phyloP scores from a whole-genome alignment of 352 stramenopile species.

The Phytophthora ramorum region DNA sequence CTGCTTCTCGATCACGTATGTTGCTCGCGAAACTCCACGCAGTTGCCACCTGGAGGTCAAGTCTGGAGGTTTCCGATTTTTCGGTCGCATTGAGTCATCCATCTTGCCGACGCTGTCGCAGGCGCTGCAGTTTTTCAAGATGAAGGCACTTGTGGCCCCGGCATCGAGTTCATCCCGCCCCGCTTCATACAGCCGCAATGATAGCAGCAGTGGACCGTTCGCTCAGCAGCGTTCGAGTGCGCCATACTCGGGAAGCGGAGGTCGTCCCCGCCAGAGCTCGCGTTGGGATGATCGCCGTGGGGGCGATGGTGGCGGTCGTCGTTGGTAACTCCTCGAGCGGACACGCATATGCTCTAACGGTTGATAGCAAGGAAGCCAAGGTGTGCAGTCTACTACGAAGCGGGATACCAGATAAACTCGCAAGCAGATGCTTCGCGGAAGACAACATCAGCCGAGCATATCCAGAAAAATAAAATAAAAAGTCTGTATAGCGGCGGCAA shows the following conservation, averaged over 20 bases:
- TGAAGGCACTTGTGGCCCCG: constrained; percentile 81
- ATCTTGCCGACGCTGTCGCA: constrained; percentile 82
- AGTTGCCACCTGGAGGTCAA: constrained; percentile 91
- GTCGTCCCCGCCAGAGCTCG: constrained; percentile 65
- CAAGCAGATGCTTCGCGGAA: constrained; percentile 27
- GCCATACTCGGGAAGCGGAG: constrained; percentile 45
- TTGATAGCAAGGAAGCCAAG: neutral
- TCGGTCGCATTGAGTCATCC: constrained; percentile 87
- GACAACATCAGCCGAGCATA: constrained; percentile 21
- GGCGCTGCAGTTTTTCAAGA: constrained; percentile 91
- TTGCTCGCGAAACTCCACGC: constrained; percentile 81
- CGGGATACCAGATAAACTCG: constrained; percentile 14
- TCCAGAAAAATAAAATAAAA: constrained; percentile 42
- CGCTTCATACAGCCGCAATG: constrained; percentile 55
- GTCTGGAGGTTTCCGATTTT: constrained; percentile 85
- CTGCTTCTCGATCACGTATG: constrained; percentile 91
- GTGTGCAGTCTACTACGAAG: constrained; percentile 9
- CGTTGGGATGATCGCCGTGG: constrained; percentile 77
- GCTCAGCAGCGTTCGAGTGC: constrained; percentile 65
- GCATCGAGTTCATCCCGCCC: constrained; percentile 44
- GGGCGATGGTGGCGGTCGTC: constrained; percentile 30
- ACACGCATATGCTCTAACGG: neutral
- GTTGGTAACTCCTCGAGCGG: constrained; percentile 27
- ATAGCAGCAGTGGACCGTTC: constrained; percentile 62
- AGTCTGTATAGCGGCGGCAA: constrained; percentile 27